Conservation (phyloP, 2,329 filamentous ascomycete genomes). For the Fusarium sulawesiense region DNA sequence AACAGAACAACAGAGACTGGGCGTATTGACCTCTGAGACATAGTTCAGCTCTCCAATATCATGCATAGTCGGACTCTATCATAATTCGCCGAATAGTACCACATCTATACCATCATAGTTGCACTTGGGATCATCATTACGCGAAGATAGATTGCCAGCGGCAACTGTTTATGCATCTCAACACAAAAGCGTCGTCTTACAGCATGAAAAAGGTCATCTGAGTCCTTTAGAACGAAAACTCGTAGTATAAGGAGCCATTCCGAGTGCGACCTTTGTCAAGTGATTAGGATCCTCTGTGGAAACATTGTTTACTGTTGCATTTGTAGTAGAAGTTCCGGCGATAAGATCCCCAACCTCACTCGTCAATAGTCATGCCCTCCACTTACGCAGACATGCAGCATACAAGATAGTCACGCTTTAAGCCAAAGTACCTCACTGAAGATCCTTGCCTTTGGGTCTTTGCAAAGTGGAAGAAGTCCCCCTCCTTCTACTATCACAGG, state of each 20-base stretch:
- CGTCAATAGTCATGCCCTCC: slow-evolving; percentile 6
- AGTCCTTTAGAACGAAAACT: neutral
- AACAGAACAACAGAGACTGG: neutral
- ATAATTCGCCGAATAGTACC: neutral
- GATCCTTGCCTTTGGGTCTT: slow-evolving; percentile 4
- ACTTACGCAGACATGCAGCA: slow-evolving; percentile 10
- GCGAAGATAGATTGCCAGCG: neutral
- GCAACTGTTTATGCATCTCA: slow-evolving; percentile 5
- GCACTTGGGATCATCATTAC: neutral
- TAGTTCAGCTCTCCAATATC: slow-evolving; percentile 5
- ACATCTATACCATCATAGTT: neutral
- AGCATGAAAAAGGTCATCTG: neutral
- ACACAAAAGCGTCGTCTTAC: slow-evolving; percentile 2
- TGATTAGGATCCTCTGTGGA: slow-evolving; percentile 23
- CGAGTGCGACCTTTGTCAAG: slow-evolving; percentile 21
- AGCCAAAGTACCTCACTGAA: slow-evolving; percentile 2
- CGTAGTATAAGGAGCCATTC: neutral
- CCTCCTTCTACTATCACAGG: slow-evolving; percentile 10
- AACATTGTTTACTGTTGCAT: neutral
- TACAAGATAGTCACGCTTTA: slow-evolving; percentile 11
- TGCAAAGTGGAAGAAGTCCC: neutral
- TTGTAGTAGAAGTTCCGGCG: neutral
- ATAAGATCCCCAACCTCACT: slow-evolving; percentile 4
- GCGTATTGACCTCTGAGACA: neutral
- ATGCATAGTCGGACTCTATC: neutral